phyloP scores from a whole-genome alignment of 2,329 filamentous ascomycete genomes.

The Domatiomyces catenatus region DNA sequence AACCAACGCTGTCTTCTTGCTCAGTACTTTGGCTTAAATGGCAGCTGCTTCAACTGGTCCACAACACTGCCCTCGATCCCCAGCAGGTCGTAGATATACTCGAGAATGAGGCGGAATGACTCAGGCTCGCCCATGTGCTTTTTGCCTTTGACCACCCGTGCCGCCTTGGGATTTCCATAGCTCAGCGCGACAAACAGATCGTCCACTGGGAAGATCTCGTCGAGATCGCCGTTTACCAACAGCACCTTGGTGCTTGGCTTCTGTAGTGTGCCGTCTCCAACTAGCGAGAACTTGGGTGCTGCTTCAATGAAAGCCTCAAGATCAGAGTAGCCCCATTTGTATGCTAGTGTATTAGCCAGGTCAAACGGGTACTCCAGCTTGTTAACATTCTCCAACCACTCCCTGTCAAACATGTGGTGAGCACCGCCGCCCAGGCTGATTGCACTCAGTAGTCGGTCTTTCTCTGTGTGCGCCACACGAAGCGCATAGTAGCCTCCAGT shows the following conservation, averaged over 20 bases:
- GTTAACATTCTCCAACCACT: slow-evolving; percentile 41
- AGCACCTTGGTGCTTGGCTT: slow-evolving; percentile 34
- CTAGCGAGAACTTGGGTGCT: slow-evolving; percentile 37
- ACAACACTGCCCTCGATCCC: slow-evolving; percentile 15
- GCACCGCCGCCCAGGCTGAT: slow-evolving; percentile 41
- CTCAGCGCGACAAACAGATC: slow-evolving; percentile 41
- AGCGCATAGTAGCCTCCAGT: slow-evolving; percentile 47
- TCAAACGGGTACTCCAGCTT: slow-evolving; percentile 47
- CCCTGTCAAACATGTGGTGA: slow-evolving; percentile 42
- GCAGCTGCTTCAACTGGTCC: slow-evolving; percentile 17
- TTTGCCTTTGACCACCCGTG: slow-evolving; percentile 41
- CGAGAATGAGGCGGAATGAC: slow-evolving; percentile 25
- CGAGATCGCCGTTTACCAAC: slow-evolving; percentile 42
- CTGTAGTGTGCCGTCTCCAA: slow-evolving; percentile 41
- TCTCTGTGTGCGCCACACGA: slow-evolving; percentile 42
- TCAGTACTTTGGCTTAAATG: slow-evolving; percentile 15
- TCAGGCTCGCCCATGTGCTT: slow-evolving; percentile 55
- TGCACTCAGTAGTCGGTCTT: slow-evolving; percentile 34
- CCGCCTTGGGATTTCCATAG: slow-evolving; percentile 40
- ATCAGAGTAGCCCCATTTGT: slow-evolving; percentile 33
- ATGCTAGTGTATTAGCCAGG: slow-evolving; percentile 34
- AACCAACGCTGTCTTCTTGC: too few species aligned
- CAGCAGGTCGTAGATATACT: slow-evolving; percentile 23
- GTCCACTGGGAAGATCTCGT: slow-evolving; percentile 49
- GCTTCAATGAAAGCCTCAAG: slow-evolving; percentile 34